Evolutionary conservation across 2,329 filamentous ascomycete species (phyloP).

Genomic region (Magnaporthiopsis rhizophila): DNA sequence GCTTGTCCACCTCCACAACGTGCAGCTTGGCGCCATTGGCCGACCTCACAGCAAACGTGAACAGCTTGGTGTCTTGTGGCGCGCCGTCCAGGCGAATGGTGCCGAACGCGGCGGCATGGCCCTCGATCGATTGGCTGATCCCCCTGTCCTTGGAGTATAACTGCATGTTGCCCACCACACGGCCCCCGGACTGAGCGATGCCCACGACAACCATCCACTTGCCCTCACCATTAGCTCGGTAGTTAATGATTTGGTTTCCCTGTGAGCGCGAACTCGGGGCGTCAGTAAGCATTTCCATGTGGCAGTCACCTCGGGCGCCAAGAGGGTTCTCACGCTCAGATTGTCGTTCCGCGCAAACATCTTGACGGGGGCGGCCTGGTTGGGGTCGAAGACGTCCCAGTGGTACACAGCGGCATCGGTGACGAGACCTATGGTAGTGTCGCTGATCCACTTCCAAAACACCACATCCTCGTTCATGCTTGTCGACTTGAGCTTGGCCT

Average conservation of each 20-base stretch:
- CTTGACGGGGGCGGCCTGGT: conserved; percentile 74
- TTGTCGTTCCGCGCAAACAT: conserved; percentile 92
- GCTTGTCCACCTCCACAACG: conserved; percentile 94
- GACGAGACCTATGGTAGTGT: conserved; percentile 78
- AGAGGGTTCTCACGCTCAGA: conserved; percentile 56
- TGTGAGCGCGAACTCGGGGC: conserved; percentile 24
- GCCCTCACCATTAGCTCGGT: conserved; percentile 87
- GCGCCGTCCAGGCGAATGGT: conserved; percentile 84
- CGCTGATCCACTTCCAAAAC: conserved; percentile 99
- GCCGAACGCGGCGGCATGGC: conserved; percentile 91
- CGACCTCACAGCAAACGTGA: conserved; percentile 86
- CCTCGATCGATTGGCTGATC: conserved; percentile 96
- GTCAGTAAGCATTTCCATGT: not conserved
- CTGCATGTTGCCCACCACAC: conserved; percentile 94
- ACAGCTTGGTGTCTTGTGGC: conserved; percentile 84
- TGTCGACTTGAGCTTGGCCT: conserved; percentile 93
- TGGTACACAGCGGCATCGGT: conserved; percentile 90
- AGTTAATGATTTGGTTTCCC: conserved; percentile 99
- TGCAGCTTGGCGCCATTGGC: conserved; percentile 89
- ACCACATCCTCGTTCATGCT: conserved; percentile 96
- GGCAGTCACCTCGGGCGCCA: not conserved
- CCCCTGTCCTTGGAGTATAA: conserved; percentile 92
- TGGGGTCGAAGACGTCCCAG: conserved; percentile 90
- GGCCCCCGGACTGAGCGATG: conserved; percentile 86
- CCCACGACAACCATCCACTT: conserved; percentile 99